Evolutionary conservation across 768 basidiomycete genomes (phyloP), one percentile per base, ranked within the genome.

Genomic region (Auricularia auricula-judae): DNA sequence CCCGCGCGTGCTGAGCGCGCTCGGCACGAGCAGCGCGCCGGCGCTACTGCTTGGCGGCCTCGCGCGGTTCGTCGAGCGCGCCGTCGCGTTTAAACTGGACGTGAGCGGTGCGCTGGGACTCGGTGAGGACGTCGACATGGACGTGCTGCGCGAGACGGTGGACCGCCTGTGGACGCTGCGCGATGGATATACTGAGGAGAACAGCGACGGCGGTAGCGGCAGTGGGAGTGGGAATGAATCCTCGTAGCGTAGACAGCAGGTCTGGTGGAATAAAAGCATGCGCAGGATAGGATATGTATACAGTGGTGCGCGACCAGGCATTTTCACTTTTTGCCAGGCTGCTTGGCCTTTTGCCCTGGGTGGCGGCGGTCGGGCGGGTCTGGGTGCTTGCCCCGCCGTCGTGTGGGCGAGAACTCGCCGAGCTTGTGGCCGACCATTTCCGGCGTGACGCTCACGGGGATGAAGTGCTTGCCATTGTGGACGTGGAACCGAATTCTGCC

Each of bases 371-470:
- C 34, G 56, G 34, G 29, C 12, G 56, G 56, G 29, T 59, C 56
- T 21, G 34, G 56, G 29, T 33, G 23, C 34, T 59, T 59, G 56
- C 56, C 56, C 23, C 56, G 18, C 8, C 56, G 23, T 78, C 88
- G 87, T 42, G 95, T 98, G 68, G 87, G 84, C 47, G 93, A 79
- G 74, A 98, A 98, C 79, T 98, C 94, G 63, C 96, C 96, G 62
- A 98, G 76, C 74, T 99, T 99, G 74, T 99, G 95, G 0, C 96
- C 96, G 1, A 99, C 93, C 96, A 98, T 98, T 74, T 98, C 96
- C 73, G 95, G 92, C 3, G 91, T 93, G 68, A 99, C 81, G 54
- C 81, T 76, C 47, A 99, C 88, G 0, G 94, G 94, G 3, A 87
- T 65, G 74, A 93, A 96, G 70, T 91, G 85, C 76, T 87, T 92